Base-by-base conservation (phyloP, 805 yeast species). In the Metschnikowia vanudenii region DNA sequence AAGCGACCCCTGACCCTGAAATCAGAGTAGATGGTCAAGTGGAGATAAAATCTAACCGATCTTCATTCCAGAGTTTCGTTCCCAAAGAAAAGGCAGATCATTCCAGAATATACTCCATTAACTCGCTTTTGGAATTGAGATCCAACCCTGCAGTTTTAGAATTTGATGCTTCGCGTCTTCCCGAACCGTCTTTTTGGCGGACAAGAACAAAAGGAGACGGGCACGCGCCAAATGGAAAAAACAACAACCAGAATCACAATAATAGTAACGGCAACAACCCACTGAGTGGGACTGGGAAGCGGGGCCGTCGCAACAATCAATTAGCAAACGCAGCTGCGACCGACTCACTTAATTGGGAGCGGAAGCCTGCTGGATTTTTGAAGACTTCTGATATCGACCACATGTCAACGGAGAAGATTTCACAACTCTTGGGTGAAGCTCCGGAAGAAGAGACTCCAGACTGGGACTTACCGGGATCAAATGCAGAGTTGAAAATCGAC, bases 171-270 rank as follows among this genome's bases (percentile, higher is more conserved):
- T 57, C 65, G 12, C 51, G 60, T 24, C 64, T 79, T 51, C 84
- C 84, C 3, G 75, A 68, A 31, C 64, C 61, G 43, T 64, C 70
- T 14, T 81, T 80, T 54, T 81, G 82, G 78, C 69, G 78, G 49
- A 57, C 70, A 43, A 67, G 65, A 51, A 54, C 37, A 42, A 53
- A 42, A 33, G 39, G 37, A 9, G 44, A 37, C 11, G 33, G 36
- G 18, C 30, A 33, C 17, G 18, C 17, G n/a, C 26, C 40, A 12
- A 45, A 32, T 16, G 48, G 48, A 5, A 45, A 40, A 24, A 31
- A 32, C 28, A 32, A 39, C 29, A 17, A 22, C 16, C 33, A 37
- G 3, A 37, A 45, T 18, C 11, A 33, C 35, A 19, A 46, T n/a
- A 35, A 39, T 32, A 24, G 20, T 19, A 24, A 20, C 19, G 12